Evolutionary conservation across 1,284 basidiomycete genomes (phyloP), one percentile per base, ranked within the genome.

Genomic region (Ustilago vetiveriae): DNA sequence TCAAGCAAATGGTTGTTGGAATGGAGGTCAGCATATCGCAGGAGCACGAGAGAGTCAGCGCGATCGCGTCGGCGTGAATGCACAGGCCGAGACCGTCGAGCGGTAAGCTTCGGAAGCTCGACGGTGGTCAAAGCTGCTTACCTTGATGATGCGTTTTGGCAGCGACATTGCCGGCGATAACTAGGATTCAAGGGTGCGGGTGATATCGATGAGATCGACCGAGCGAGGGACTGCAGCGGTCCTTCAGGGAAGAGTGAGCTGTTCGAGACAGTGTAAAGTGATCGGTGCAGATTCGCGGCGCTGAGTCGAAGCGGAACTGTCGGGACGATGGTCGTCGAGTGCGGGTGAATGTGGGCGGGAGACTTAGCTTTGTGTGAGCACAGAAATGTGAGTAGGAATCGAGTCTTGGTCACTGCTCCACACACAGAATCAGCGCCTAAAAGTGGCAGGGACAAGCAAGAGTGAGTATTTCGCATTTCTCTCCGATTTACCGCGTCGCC

Each of bases 61-160:
- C 6, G 13, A 13, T 29, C 13, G 27, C 6, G 13, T 29, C 27
- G 13, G 27, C 27, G 13, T 29, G 13, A 6, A 13, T 29, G 27
- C 27, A 7, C 13, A 13, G 13, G 6, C 13, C 13, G 27, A 29
- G 27, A 7, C 6, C 27, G 27, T 29, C 27, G 27, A 29, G 27
- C 27, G 6, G 7, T 7, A 29, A 13, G 6, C n/a, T n/a, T n/a
- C n/a, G n/a, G n/a, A n/a, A n/a, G 27, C 36, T 35, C 33, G 33
- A 35, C 16, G 4, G 9, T 30, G 29, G 29, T 14, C 26, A 14
- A 19, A 24, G 17, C 54, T 24, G 49, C 74, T 52, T 29, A 80
- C 79, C 63, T 81, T 81, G 72, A 81, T 78, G 56, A 81, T 81
- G n/a, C 79, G 78, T 63, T 81, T 81, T 23, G 79, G 76, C 24